Evolutionary conservation across 768 basidiomycete genomes (phyloP).

Genomic region (Boletus rubescentipes): DNA sequence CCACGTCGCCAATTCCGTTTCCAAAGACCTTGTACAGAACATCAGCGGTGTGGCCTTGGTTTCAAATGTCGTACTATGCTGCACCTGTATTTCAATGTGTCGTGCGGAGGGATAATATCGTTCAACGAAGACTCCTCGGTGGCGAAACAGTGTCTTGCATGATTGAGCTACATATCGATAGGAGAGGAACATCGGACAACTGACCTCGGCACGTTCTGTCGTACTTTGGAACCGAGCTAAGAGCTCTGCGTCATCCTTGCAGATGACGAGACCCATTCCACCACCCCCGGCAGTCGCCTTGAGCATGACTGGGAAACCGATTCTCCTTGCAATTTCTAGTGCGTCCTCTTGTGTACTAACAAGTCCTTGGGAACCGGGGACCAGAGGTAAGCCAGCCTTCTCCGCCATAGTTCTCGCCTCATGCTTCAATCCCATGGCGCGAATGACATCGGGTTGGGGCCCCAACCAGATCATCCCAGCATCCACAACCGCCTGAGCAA

Average conservation of each 20-base stretch:
- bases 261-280: slow-evolving; percentile 65
- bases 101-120: slow-evolving; percentile 52
- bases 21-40: slow-evolving; percentile 55
- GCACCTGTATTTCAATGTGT: slow-evolving; percentile 67
- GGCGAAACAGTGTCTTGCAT: slow-evolving; percentile 45
- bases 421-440: slow-evolving; percentile 62
- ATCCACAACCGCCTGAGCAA: slow-evolving; percentile 45
- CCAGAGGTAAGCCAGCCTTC: slow-evolving; percentile 49
- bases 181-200: slow-evolving; percentile 5
- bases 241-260: slow-evolving; percentile 42
- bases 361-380: slow-evolving; percentile 57
- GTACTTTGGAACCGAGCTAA: slow-evolving; percentile 35
- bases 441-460: slow-evolving; percentile 49
- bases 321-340: slow-evolving; percentile 34
- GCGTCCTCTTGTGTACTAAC: slow-evolving; percentile 43
- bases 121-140: slow-evolving; percentile 58
- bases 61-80: neutral
- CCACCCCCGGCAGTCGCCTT: slow-evolving; percentile 72
- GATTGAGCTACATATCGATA: neutral
- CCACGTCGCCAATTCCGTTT: slow-evolving; percentile 54
- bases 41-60: neutral
- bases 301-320: slow-evolving; percentile 63
- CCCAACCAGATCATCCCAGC: slow-evolving; percentile 60
- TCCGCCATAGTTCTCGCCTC: slow-evolving; percentile 47
- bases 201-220: slow-evolving; percentile 45